Percentiles rank a stretch among this genome's conserved stretches.
These are phyloP conservation scores for Allantophomopsis lycopodina DNA, from an alignment of 2,329 filamentous ascomycete genomes.

Conservation along the genomic window DNA sequence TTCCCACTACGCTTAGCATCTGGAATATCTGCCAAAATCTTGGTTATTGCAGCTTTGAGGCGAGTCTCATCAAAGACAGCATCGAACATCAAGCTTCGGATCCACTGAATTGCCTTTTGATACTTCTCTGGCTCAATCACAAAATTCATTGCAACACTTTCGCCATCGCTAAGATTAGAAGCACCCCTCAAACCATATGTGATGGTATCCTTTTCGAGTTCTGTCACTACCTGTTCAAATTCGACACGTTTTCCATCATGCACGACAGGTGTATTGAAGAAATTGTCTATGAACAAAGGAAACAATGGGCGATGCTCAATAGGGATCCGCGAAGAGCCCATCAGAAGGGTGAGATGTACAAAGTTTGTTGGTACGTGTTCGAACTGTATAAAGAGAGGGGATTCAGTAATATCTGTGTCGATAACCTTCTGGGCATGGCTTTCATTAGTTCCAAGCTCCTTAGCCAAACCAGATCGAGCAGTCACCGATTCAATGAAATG, in stretches of 20 bases:
- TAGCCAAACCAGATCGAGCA: slow-evolving; percentile 68
- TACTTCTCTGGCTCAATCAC: slow-evolving; percentile 86
- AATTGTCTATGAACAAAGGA: slow-evolving; percentile 75
- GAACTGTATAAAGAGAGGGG: slow-evolving; percentile 91
- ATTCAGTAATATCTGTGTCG: slow-evolving; percentile 46
- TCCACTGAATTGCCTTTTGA: slow-evolving; percentile 65
- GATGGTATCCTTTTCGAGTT: slow-evolving; percentile 83
- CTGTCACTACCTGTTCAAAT: slow-evolving; percentile 86
- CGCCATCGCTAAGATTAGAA: slow-evolving; percentile 57
- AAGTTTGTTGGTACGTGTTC: slow-evolving; percentile 92
- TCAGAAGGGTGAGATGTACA: slow-evolving; percentile 67
- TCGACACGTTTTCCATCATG: slow-evolving; percentile 63
- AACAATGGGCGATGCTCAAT: slow-evolving; percentile 76
- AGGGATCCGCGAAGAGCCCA: slow-evolving; percentile 67
- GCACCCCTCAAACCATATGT: slow-evolving; percentile 64
- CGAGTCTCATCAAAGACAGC: slow-evolving; percentile 68
- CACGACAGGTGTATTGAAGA: slow-evolving; percentile 83
- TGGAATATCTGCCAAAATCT: slow-evolving; percentile 82
- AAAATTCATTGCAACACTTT: slow-evolving; percentile 71
- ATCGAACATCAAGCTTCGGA: slow-evolving; percentile 76
- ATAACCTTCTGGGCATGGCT: slow-evolving; percentile 65
- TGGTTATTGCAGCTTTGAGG: slow-evolving; percentile 53
- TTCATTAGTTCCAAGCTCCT: slow-evolving; percentile 49
- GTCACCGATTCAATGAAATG: slow-evolving; percentile 86
- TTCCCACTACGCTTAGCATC: slow-evolving; percentile 81